Evolutionary conservation across 352 stramenopile species (phyloP), one percentile per base, ranked within the genome.

Genomic region (Phytophthora podocarpi): DNA sequence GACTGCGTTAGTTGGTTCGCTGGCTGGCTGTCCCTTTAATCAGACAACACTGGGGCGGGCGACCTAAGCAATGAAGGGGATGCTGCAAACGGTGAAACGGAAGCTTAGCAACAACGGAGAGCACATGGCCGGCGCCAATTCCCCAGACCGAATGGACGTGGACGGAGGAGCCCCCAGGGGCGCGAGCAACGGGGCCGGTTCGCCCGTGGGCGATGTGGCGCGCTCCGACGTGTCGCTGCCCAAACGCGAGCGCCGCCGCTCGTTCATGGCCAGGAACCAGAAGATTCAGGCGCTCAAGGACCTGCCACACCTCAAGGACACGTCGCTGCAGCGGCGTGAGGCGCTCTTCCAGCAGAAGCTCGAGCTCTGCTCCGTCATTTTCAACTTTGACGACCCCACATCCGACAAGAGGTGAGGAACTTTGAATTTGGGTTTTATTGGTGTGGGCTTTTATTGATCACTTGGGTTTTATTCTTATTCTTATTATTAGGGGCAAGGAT

Each of bases 301-400:
- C 58, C 56, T 95, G 37, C 87, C 87, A 24, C 82, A 93, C 50
- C 59, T 95, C 15, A 95, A 94, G 58, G 87, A 95, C 69, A 95
- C 87, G 60, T 88, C 81, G 24, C 58, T 93, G 37, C 87, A 95
- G 62, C 80, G 85, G 51, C 78, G 86, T 48, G 87, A 98, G 82
- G 89, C 96, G 56, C 73, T 99, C 4, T 99, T 99, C 66, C 90
- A 98, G 72, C 83, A 97, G 53, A 99, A 99, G 73, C 78, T 99
- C 12, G 87, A 98, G 57, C 74, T 99, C 2, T 99, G 96, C 80
- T 94, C 82, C 13, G 93, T 98, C 34, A 96, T 98, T 61, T 98
- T 98, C 71, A 98, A 97, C 54, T 99, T 98, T 74, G 93, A 98
- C 60, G 95, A 99, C 75, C 90, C 95, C 7, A 98, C 90, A 16